These are phyloP conservation scores for Musa beccarii DNA, from an alignment of 176 grass and related monocot species.

Conservation along the genomic window DNA sequence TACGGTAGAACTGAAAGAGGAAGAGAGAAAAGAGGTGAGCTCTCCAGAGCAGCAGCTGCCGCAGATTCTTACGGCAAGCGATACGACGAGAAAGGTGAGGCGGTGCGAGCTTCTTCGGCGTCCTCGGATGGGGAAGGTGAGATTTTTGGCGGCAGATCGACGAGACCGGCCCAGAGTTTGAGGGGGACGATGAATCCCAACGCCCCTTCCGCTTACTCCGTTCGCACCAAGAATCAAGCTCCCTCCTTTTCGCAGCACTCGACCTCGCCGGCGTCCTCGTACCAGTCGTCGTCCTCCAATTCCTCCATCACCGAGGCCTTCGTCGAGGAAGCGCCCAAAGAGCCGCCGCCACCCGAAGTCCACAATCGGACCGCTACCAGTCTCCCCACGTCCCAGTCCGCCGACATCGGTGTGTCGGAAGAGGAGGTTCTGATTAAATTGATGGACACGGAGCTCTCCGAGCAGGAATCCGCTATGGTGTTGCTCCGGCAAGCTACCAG, in stretches of 20 bases:
- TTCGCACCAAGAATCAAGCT: conserved; percentile 2
- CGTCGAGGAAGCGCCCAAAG: conserved; percentile 22
- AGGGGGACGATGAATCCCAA: not conserved
- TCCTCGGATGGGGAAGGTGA: too few relatives aligned
- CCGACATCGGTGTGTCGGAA: conserved; percentile 31
- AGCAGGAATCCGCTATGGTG: conserved; percentile 27
- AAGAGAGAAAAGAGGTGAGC: not conserved
- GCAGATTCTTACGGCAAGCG: too few relatives aligned
- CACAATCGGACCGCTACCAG: not conserved
- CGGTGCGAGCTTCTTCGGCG: too few relatives aligned
- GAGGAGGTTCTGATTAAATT: conserved; percentile 49
- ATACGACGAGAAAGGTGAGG: conserved; percentile 2
- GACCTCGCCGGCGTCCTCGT: conserved; percentile 26
- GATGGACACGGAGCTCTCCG: conserved; percentile 33
- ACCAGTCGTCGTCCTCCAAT: conserved; percentile 26
- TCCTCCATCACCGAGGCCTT: conserved; percentile 28
- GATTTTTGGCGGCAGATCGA: not conserved
- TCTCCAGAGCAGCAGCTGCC: not conserved
- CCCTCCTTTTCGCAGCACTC: conserved; percentile 29
- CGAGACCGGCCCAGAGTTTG: not conserved
- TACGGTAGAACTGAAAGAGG: not conserved
- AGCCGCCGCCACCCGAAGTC: not conserved
- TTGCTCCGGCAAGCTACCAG: conserved; percentile 56
- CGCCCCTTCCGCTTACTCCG: conserved; percentile 12
- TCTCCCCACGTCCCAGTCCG: not conserved